phyloP scores from a whole-genome alignment of 202 grass and related monocot species.

The Zoysia matrella region DNA sequence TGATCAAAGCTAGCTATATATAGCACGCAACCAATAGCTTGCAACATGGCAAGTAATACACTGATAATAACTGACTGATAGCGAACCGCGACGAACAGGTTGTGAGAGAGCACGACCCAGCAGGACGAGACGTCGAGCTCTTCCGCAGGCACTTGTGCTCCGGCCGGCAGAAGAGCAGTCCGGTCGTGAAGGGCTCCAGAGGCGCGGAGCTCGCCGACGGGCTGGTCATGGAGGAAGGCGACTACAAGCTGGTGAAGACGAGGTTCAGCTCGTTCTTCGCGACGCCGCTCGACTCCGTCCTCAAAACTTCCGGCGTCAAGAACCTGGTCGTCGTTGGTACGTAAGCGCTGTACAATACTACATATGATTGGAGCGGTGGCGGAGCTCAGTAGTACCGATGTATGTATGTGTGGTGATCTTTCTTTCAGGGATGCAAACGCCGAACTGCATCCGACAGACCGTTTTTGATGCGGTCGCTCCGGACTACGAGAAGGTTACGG shows the following conservation, averaged over 20 bases:
- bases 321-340: slow-evolving; percentile 83
- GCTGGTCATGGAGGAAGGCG: slow-evolving; percentile 77
- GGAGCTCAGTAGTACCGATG: too few relatives aligned
- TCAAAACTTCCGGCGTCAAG: slow-evolving; percentile 75
- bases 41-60: too few relatives aligned
- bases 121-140: slow-evolving; percentile 80
- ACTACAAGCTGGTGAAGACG: slow-evolving; percentile 85
- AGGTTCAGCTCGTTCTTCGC: slow-evolving; percentile 92
- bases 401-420: too few relatives aligned
- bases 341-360: neutral
- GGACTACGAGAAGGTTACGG: slow-evolving; percentile 75
- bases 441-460: slow-evolving; percentile 92
- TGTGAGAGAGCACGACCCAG: slow-evolving; percentile 85
- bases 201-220: slow-evolving; percentile 79
- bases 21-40: too few relatives aligned
- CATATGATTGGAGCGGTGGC: too few relatives aligned
- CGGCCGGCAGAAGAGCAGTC: slow-evolving; percentile 59
- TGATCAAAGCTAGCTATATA: too few relatives aligned
- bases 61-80: slow-evolving; percentile 5
- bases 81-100: slow-evolving; percentile 54
- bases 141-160: slow-evolving; percentile 77
- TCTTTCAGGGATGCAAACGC: slow-evolving; percentile 82
- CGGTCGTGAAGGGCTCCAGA: slow-evolving; percentile 61
- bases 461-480: slow-evolving; percentile 79
- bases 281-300: slow-evolving; percentile 78